Base-by-base conservation (phyloP, 129 eudicot genomes). In the Centella asiatica region DNA sequence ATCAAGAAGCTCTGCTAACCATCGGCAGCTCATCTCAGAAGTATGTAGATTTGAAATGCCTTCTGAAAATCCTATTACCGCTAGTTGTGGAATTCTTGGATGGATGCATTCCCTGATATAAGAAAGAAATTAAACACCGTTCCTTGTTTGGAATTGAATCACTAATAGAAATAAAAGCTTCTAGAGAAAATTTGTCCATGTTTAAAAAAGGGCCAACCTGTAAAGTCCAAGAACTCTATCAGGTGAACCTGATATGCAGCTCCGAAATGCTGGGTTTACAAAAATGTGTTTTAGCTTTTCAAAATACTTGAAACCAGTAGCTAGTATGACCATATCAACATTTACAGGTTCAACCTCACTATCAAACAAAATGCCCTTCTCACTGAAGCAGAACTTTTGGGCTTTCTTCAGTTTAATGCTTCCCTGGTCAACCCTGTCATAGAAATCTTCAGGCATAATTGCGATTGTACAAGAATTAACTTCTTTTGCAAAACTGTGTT, bases 21-120 rank as follows among this genome's bases (percentile, higher is more conserved):
- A 88, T 52, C 76, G 72, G 44, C 79, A 67, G 72, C 80, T 74
- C 75, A 84, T 73, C 61, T 88, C 94, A 1, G 82, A 78, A 1
- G 83, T 81, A 69, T 75, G 71, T 10, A 88, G 57, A 56, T 79
- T 81, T 1, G 86, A 68, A 28, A 81, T 20, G 29, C 89, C 57
- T 56, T 81, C 89, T 1, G 89, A 74, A 59, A 62, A 81, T 47
- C 96, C 96, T 19, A 88, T 71, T 12, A 81, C 56, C 2, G 93
- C 96, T 14, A 88, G 78, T 39, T 84, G 93, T 22, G 96, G 96
- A 49, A 88, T 79, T n/a, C 80, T 57, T 3, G 93, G 84, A 65
- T 84, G 88, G 45, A 88, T 76, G 70, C 80, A 72, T 70, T 88
- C 77, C 77, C 96, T 86, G 69, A 34, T 11, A 26, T 46, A 10